A percentile compares a stretch with the other conserved stretches of the same genome.
phyloP scores from a whole-genome alignment of 1,284 basidiomycete species.

The Mrakiaceae sp. region DNA sequence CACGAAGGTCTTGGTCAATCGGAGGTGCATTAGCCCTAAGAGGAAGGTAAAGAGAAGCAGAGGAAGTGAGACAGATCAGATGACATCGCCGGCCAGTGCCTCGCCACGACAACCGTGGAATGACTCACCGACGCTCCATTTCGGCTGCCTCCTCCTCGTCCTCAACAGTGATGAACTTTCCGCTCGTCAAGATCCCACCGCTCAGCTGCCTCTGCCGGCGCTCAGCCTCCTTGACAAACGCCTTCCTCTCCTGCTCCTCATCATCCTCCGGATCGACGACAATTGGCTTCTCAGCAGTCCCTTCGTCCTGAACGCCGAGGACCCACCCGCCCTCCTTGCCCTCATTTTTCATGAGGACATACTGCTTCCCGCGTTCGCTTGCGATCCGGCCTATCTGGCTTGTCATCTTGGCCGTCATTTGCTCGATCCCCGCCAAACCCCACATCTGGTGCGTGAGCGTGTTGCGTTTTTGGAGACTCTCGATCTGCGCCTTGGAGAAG shows the following conservation, averaged over 20 bases:
- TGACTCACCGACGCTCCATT: slow-evolving; percentile 42
- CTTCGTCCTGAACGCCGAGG: slow-evolving; percentile 71
- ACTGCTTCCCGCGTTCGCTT: slow-evolving; percentile 85
- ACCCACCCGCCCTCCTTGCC: slow-evolving; percentile 82
- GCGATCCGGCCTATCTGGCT: slow-evolving; percentile 57
- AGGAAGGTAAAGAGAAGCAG: background rate
- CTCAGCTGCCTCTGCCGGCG: background rate
- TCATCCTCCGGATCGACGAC: slow-evolving; percentile 43
- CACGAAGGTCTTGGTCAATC: slow-evolving; percentile 53
- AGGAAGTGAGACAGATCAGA: background rate
- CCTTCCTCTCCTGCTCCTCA: slow-evolving; percentile 5
- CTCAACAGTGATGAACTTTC: background rate
- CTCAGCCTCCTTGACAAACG: slow-evolving; percentile 41
- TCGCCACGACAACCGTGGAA: too few species aligned
- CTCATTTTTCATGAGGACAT: slow-evolving; percentile 84
- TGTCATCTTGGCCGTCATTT: background rate
- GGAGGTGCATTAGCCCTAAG: slow-evolving; percentile 13
- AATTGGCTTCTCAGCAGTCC: slow-evolving; percentile 68
- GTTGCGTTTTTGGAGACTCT: slow-evolving; percentile 80
- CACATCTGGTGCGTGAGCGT: slow-evolving; percentile 88
- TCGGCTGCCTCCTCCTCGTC: slow-evolving; percentile 18
- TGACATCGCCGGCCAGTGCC: background rate
- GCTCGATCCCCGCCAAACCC: slow-evolving; percentile 60
- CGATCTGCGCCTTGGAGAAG: slow-evolving; percentile 91
- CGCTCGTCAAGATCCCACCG: background rate